A percentile compares a stretch with the other conserved stretches of the same genome.
These are phyloP conservation scores for Endocladia muricata DNA, from an alignment of 31 red algal species.

Conservation along the genomic window DNA sequence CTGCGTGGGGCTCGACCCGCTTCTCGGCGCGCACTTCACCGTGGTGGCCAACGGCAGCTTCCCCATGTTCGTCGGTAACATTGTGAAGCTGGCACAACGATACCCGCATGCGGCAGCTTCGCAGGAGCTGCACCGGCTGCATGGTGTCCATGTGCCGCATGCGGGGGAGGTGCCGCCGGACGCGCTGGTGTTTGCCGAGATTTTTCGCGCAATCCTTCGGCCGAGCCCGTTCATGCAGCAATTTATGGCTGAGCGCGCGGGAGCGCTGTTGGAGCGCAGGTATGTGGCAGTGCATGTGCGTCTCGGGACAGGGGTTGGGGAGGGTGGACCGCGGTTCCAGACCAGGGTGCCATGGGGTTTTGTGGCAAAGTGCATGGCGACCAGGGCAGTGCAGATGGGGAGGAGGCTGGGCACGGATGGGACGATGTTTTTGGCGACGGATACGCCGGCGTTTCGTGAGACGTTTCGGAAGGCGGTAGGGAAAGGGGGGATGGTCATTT, in stretches of 20 bases:
- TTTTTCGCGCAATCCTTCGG: neutral
- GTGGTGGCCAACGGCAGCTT: neutral
- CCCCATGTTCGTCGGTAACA: neutral
- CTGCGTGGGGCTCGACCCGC: neutral
- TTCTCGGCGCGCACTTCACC: neutral
- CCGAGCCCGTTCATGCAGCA: neutral
- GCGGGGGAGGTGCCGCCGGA: neutral
- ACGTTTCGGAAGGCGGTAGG: neutral
- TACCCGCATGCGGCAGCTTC: neutral
- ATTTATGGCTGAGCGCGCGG: neutral
- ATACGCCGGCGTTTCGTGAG: slow-evolving; percentile 10
- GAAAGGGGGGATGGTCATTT: neutral
- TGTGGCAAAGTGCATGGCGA: neutral
- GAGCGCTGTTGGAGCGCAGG: neutral
- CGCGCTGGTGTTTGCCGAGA: neutral
- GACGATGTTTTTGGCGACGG: slow-evolving; percentile 7
- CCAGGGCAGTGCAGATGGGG: neutral
- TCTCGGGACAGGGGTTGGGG: neutral
- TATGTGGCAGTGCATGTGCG: slow-evolving; percentile 5
- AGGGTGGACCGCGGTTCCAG: slow-evolving; percentile 1
- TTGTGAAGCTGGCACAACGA: neutral
- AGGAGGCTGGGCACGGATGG: neutral
- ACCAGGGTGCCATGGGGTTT: neutral
- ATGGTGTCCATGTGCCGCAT: neutral
- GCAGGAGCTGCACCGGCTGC: neutral